phyloP scores from a whole-genome alignment of 306 rosid genomes.

The Vachellia collinsii region DNA sequence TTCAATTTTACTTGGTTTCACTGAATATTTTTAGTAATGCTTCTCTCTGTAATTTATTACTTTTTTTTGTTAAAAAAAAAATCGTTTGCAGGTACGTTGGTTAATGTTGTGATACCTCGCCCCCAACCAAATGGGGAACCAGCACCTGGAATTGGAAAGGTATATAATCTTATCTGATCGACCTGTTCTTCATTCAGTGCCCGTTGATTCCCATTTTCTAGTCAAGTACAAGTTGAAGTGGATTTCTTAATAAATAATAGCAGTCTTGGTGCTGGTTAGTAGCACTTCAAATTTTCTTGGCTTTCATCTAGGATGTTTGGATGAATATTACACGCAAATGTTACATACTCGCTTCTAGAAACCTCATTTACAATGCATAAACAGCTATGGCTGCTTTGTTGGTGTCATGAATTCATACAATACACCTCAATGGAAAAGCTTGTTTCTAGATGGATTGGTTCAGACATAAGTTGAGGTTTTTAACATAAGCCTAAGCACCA shows the following conservation, averaged over 20 bases:
- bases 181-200: background rate
- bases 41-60: background rate
- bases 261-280: background rate
- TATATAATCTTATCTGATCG: constrained; percentile 21
- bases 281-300: background rate
- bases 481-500: background rate
- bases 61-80: background rate
- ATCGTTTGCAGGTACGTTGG: constrained; percentile 73
- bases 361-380: background rate
- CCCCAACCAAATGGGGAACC: constrained; percentile 69
- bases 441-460: background rate
- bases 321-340: background rate
- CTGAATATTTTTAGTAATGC: constrained; percentile 17
- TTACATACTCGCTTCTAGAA: background rate
- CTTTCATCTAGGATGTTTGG: background rate
- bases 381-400: background rate
- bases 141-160: constrained; percentile 88
- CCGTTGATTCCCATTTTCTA: background rate
- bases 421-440: background rate
- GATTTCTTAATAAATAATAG: background rate
- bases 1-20: constrained; percentile 22
- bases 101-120: constrained; percentile 82
- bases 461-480: background rate
- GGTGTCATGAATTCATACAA: background rate
- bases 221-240: background rate